These are phyloP conservation scores for Crotalaria pallida DNA, from an alignment of 306 rosid species.

Conservation along the genomic window DNA sequence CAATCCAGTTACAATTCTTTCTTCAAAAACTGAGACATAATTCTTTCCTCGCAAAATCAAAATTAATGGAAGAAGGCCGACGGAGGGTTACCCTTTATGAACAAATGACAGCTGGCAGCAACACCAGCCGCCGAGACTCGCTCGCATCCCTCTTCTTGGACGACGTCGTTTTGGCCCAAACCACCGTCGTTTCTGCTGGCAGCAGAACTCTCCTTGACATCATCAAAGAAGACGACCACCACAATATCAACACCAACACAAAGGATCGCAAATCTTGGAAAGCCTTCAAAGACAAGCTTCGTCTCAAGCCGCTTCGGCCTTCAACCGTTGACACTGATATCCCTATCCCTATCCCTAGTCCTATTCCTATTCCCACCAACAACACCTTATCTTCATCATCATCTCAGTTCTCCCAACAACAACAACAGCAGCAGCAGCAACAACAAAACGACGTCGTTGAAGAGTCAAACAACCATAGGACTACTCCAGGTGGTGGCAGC, in stretches of 20 bases:
- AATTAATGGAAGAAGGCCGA: constrained; percentile 52
- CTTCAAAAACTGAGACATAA: no score
- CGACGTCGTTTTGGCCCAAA: constrained; percentile 34
- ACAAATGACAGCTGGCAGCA: constrained; percentile 61
- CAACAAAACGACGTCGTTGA: not conserved
- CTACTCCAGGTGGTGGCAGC: no score
- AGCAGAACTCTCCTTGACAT: constrained; percentile 64
- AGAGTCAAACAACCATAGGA: not conserved
- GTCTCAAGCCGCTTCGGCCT: constrained; percentile 57
- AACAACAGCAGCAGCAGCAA: no score
- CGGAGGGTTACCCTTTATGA: constrained; percentile 76
- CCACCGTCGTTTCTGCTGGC: not conserved
- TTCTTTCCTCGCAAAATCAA: not conserved
- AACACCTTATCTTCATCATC: not conserved
- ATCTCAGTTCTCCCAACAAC: not conserved
- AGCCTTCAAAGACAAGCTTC: constrained; percentile 56
- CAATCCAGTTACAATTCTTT: not conserved
- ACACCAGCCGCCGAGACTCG: constrained; percentile 38
- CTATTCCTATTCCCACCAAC: constrained; percentile 29
- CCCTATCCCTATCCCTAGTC: no score
- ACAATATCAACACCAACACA: not conserved
- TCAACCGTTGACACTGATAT: constrained; percentile 20
- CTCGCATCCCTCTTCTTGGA: constrained; percentile 42
- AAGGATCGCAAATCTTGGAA: constrained; percentile 59
- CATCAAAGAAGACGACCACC: constrained; percentile 42